Evolutionary conservation across 148 eudicot genomes (phyloP), one percentile per base, ranked within the genome.

Genomic region (Cornus florida): DNA sequence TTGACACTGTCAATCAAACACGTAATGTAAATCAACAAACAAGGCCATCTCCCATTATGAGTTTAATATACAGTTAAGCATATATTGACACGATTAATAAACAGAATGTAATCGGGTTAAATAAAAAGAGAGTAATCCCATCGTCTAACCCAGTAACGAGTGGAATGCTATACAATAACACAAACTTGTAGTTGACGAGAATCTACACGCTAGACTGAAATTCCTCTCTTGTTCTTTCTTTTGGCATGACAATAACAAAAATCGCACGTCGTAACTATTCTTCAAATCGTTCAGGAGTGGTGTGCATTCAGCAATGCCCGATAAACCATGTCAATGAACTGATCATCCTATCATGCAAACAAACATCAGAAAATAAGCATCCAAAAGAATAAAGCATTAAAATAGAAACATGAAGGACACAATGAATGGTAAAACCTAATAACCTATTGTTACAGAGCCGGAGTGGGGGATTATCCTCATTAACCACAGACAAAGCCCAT

Each of bases 291-390:
- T 86, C 85, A 90, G 12, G 88, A 84, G 32, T 83, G 81, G 56
- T 89, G 90, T 65, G 91, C 83, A 67, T 86, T 88, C 83, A 87
- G 72, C 81, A 90, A 65, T 7, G 88, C 90, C 76, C 75, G 89
- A 78, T 87, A 81, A 70, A 90, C 86, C 84, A 87, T 79, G 85
- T 90, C 93, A 60, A 90, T 84, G 77, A 90, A 88, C 59, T 89
- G 91, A 79, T 90, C 76, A 64, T 90, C 93, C 91, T 90, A 87
- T 13, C 23, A 56, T 76, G 73, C 22, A 59, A 19, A 83, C 19
- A 65, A 75, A n/a, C 5, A 33, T 43, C 22, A 12, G 5, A 41
- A 41, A 38, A 43, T 80, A 57, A 69, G n/a, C 7, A 72, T 22
- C 13, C 8, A 65, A 38, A 10, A 28, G 6, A 38, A 28, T 13